Evolutionary conservation across 352 stramenopile genomes (phyloP).

Genomic region (Thalassiosira hispida): DNA sequence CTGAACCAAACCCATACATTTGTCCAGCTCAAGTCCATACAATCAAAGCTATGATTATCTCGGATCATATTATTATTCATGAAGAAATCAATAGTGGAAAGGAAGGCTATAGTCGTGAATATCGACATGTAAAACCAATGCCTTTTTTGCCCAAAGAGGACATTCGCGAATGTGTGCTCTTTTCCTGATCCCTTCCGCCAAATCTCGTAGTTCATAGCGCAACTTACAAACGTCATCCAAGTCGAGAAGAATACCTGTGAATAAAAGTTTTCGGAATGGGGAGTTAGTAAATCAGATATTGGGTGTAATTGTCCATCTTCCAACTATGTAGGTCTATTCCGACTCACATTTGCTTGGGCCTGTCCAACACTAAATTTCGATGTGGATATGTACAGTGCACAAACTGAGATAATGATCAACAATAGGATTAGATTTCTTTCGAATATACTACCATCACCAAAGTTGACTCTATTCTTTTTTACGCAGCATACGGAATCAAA

Average conservation of each 20-base stretch:
- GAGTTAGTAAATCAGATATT: background rate
- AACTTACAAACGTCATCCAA: constrained; percentile 43
- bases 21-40: constrained; percentile 2
- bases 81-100: constrained; percentile 38
- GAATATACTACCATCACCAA: constrained; percentile 33
- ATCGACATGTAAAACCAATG: constrained; percentile 34
- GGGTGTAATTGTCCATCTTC: background rate
- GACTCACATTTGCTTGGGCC: constrained; percentile 36
- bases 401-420: constrained; percentile 27
- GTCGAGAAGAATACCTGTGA: constrained; percentile 39
- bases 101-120: constrained; percentile 27
- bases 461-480: constrained; percentile 25
- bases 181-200: constrained; percentile 40
- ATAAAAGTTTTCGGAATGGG: background rate
- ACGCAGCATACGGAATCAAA: constrained; percentile 42
- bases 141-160: constrained; percentile 31
- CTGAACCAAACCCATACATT: constrained; percentile 40
- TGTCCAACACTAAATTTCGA: constrained; percentile 45
- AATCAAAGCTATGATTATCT: constrained; percentile 13
- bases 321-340: background rate
- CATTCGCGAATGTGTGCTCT: constrained; percentile 33
- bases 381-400: constrained; percentile 37
- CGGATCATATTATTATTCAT: constrained; percentile 17
- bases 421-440: constrained; percentile 41
- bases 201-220: constrained; percentile 32